Evolutionary conservation across 2,329 filamentous ascomycete species (phyloP), one percentile per base, ranked within the genome.

Genomic region (Magnaporthiopsis rhizophila): DNA sequence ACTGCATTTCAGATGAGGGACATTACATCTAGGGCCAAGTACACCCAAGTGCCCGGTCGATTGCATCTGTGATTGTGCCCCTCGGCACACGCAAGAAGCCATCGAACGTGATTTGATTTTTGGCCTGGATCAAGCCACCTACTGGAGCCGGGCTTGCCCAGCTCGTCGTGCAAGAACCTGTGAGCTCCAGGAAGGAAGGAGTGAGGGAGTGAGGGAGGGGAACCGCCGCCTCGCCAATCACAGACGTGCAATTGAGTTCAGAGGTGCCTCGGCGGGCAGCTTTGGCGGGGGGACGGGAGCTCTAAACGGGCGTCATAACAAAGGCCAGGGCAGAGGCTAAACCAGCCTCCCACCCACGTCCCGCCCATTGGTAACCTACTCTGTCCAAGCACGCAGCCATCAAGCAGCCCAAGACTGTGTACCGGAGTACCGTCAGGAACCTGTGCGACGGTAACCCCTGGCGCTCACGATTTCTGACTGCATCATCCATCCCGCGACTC

Each of bases 161-260:
- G 45, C 45, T 50, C 45, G 38, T 45, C 12, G 45, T 9, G 21
- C 45, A n/a, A n/a, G 45, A 50, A 5, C 45, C 8, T 36, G 15
- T 6, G 38, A 45, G 38, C 38, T 36, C 12, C 21, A 8, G 45
- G 21, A 53, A 64, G 53, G 34, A 64, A 64, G 56, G 32, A 65
- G 62, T 63, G 62, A 58, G n/a, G 30, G 8, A 12, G 15, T 38
- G 5, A 45, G 30, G 7, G 34, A 63, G n/a, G 18, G 45, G 45
- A 53, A 53, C 5, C n/a, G 45, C 45, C 45, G 8, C 21, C 45
- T 53, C 45, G 7, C 45, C 45, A 53, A 53, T 53, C 45, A 53
- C 21, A 24, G 3, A n/a, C 45, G 9, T n/a, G 45, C 45, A 53
- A 53, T 53, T 53, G n/a, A 53, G 45, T 53, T 24, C 6, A 7